A percentile compares a stretch with the other conserved stretches of the same genome.
phyloP scores from a whole-genome alignment of 805 yeast species.

The Groenewaldozyma tartarivorans region DNA sequence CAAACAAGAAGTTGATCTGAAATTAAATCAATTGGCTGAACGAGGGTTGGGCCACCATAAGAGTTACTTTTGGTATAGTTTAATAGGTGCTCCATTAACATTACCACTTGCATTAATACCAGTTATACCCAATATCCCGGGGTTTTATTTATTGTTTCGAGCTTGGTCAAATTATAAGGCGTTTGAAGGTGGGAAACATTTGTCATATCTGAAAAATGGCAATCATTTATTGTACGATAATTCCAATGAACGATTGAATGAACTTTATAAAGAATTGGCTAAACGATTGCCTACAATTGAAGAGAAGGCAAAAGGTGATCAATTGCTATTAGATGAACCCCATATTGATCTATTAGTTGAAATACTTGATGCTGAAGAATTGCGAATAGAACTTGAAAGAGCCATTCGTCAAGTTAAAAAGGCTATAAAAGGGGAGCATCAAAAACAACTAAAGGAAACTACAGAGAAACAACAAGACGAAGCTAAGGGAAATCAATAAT shows the following conservation, averaged over 20 bases:
- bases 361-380: slow-evolving; percentile 29
- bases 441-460: slow-evolving; percentile 2
- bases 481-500: neutral
- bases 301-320: slow-evolving; percentile 20
- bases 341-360: slow-evolving; percentile 38
- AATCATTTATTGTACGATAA: slow-evolving; percentile 27
- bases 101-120: slow-evolving; percentile 77
- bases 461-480: neutral
- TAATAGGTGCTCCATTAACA: slow-evolving; percentile 62
- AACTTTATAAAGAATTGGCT: neutral
- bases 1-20: slow-evolving; percentile 25
- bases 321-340: slow-evolving; percentile 35
- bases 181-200: slow-evolving; percentile 59
- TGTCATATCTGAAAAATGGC: slow-evolving; percentile 44
- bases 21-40: slow-evolving; percentile 35
- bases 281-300: neutral
- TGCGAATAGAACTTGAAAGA: slow-evolving; percentile 19
- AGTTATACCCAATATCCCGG: slow-evolving; percentile 85
- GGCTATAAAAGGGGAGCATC: slow-evolving; percentile 7
- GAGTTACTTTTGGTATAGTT: slow-evolving; percentile 44
- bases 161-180: slow-evolving; percentile 81
- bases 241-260: slow-evolving; percentile 13
- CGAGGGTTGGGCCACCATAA: slow-evolving; percentile 43
- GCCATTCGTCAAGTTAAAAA: slow-evolving; percentile 17
- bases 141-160: slow-evolving; percentile 73